Conservation (phyloP, 441 rosid species). For the Sinapis alba region DNA sequence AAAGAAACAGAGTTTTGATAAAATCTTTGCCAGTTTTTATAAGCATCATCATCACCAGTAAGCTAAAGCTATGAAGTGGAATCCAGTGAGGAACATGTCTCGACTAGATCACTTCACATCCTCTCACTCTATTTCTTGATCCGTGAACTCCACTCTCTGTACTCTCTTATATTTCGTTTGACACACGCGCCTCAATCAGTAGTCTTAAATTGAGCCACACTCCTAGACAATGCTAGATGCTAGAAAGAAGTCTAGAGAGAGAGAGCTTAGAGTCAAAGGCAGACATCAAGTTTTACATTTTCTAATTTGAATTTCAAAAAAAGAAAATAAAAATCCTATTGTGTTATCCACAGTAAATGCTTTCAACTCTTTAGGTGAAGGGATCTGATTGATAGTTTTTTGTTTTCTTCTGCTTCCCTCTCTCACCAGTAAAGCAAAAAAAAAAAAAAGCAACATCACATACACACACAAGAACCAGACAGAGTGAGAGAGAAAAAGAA, state of each 20-base stretch:
- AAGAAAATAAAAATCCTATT: neutral
- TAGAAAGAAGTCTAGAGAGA: slow-evolving; percentile 33
- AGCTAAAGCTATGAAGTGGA: slow-evolving; percentile 32
- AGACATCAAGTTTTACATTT: slow-evolving; percentile 7
- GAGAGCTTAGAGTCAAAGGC: slow-evolving; percentile 29
- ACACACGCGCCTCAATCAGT: slow-evolving; percentile 30
- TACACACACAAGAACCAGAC: slow-evolving; percentile 12
- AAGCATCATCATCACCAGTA: neutral
- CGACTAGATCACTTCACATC: slow-evolving; percentile 27
- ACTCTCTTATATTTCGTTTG: slow-evolving; percentile 17
- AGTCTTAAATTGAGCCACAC: slow-evolving; percentile 1
- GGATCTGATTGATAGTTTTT: slow-evolving; percentile 28
- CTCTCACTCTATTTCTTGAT: neutral
- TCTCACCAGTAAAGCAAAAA: slow-evolving; percentile 38
- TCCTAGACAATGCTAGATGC: slow-evolving; percentile 29
- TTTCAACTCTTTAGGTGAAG: slow-evolving; percentile 14
- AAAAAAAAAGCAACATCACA: slow-evolving; percentile 39
- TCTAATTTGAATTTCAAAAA: slow-evolving; percentile 22
- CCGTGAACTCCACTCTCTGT: slow-evolving; percentile 29
- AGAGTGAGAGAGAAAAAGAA: neutral
- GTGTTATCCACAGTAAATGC: slow-evolving; percentile 41
- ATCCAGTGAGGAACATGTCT: slow-evolving; percentile 32
- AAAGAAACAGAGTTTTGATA: neutral
- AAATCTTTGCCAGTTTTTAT: slow-evolving; percentile 18
- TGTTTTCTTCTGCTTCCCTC: slow-evolving; percentile 34